phyloP scores from a whole-genome alignment of 257 asterid species.

The Solanum chmielewskii region DNA sequence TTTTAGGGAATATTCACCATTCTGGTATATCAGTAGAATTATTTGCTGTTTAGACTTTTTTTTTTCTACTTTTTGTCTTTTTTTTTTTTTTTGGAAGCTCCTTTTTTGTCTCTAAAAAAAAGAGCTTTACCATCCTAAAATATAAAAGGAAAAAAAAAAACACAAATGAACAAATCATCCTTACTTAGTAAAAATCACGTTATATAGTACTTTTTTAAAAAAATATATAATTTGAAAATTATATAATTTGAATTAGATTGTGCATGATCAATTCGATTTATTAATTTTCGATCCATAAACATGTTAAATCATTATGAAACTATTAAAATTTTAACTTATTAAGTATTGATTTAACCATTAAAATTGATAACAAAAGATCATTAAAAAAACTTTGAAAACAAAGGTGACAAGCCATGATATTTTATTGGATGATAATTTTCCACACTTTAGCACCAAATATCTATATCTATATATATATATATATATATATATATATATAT shows the following conservation, averaged over 20 bases:
- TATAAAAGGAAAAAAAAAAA: not conserved
- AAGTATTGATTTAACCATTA: no score
- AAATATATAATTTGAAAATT: no score
- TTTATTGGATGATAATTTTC: no score
- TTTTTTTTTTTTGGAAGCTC: not conserved
- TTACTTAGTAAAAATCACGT: not conserved
- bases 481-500: no score
- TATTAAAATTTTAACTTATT: no score
- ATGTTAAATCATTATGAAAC: no score
- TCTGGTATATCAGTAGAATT: not conserved
- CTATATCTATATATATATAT: no score
- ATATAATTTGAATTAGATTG: not conserved
- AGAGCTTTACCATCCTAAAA: not conserved
- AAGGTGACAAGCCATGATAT: not conserved
- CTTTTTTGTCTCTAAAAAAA: not conserved
- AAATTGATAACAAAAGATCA: no score
- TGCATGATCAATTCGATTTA: no score
- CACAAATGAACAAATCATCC: not conserved
- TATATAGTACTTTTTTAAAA: not conserved
- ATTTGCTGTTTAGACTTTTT: not conserved
- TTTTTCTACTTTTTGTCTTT: not conserved
- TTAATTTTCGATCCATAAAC: rapidly evolving
- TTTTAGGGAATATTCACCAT: not conserved
- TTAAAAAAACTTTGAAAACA: not conserved
- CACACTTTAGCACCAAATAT: not conserved